Evolutionary conservation across 805 yeast genomes (phyloP).

Genomic region (Candida parachauliodes): DNA sequence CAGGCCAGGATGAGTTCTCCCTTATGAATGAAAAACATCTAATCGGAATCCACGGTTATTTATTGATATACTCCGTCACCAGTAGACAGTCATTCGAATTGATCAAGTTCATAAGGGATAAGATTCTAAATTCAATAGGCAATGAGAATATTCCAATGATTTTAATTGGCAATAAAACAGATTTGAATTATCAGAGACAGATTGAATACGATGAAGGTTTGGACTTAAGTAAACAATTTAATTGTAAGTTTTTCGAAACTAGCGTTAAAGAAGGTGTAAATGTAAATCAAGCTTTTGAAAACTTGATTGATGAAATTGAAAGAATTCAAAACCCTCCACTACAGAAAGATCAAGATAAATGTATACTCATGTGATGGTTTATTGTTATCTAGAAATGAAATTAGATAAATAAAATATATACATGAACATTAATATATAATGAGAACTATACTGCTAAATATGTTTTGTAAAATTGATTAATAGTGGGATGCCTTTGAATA

Average conservation of each 20-base stretch:
- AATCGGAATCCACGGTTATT: conserved; percentile 79
- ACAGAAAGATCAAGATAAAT: conserved; percentile 45
- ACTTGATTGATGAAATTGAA: conserved; percentile 58
- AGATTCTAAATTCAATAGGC: conserved; percentile 67
- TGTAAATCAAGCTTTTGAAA: conserved; percentile 52
- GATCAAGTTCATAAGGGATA: conserved; percentile 73
- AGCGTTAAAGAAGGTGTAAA: conserved; percentile 46
- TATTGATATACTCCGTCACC: conserved; percentile 78
- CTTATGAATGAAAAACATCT: conserved; percentile 74
- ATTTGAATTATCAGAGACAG: conserved; percentile 58
- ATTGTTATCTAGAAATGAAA: not conserved
- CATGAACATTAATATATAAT: not conserved
- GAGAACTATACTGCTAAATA: too few relatives aligned
- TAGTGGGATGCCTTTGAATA: too few relatives aligned
- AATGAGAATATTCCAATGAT: conserved; percentile 46
- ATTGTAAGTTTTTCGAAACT: conserved; percentile 46
- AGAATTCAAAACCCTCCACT: conserved; percentile 50
- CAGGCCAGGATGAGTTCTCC: conserved; percentile 89
- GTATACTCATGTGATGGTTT: conserved; percentile 46
- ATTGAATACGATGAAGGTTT: conserved; percentile 55
- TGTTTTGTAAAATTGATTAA: too few relatives aligned
- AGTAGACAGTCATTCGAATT: conserved; percentile 75
- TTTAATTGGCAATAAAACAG: conserved; percentile 70
- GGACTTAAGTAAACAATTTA: conserved; percentile 40
- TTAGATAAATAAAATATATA: not conserved